phyloP scores from a whole-genome alignment of 371 early-diverging fungal species.

The Mucor piriformis region DNA sequence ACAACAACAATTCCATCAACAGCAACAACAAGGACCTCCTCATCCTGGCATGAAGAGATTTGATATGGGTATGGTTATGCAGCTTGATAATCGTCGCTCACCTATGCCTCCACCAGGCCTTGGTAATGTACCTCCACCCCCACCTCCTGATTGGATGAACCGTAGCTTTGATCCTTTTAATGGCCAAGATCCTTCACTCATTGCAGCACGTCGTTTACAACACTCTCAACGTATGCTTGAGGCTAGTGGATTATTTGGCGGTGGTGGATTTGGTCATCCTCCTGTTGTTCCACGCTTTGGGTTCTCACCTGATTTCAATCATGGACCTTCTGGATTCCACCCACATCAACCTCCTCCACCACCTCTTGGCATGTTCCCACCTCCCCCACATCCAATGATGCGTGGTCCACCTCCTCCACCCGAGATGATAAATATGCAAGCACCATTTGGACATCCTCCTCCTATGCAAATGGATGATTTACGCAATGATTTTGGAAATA shows the following conservation, averaged over 20 bases:
- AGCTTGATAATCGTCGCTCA: conserved; percentile 15
- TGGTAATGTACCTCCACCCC: conserved; percentile 20
- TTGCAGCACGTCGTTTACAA: conserved; percentile 49
- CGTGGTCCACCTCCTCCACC: conserved; percentile 18
- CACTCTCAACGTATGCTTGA: conserved; percentile 58
- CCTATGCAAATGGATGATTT: conserved; percentile 15
- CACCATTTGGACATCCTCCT: conserved; percentile 1
- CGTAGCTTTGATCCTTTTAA: conserved; percentile 46
- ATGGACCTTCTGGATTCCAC: conserved; percentile 6
- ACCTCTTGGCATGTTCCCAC: conserved; percentile 32
- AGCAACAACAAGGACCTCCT: conserved; percentile 2
- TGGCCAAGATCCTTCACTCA: conserved; percentile 46
- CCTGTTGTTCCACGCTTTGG: conserved; percentile 23
- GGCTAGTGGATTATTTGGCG: conserved; percentile 48
- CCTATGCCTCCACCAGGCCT: conserved; percentile 25
- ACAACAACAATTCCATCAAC: conserved; percentile 8
- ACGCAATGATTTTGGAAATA: conserved; percentile 20
- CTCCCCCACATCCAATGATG: conserved; percentile 35
- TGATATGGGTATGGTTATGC: conserved; percentile 11
- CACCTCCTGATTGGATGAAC: conserved; percentile 39
- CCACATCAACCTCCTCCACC: conserved; percentile 10
- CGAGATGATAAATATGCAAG: conserved; percentile 20
- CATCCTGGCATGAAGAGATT: conserved; percentile 11
- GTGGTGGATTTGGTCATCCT: conserved; percentile 21
- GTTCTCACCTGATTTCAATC: conserved; percentile 17